Evolutionary conservation across 2,329 filamentous ascomycete genomes (phyloP).

Genomic region (Diaporthe caulivora): DNA sequence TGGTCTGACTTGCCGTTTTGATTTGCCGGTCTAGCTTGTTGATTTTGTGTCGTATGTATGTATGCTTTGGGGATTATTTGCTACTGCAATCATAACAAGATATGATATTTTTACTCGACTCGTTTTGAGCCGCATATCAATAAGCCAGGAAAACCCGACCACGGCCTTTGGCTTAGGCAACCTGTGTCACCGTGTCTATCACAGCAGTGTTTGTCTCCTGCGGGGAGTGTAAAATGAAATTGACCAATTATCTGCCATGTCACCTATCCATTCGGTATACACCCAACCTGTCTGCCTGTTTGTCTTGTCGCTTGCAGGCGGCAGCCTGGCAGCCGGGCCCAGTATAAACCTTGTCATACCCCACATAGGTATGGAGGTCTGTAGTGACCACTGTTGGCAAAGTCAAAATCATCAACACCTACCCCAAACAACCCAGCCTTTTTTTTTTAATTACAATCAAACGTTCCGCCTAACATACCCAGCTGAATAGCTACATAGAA

Average conservation of each 20-base stretch:
- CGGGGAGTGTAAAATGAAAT: too few relatives aligned
- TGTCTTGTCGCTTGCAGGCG: background rate
- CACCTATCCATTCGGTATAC: background rate
- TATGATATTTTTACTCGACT: background rate
- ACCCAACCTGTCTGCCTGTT: background rate
- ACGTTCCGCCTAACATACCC: too few relatives aligned
- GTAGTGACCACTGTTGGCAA: too few relatives aligned
- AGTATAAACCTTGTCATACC: background rate
- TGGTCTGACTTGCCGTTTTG: background rate
- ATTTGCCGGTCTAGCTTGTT: too few relatives aligned
- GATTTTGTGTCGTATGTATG: background rate
- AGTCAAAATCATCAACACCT: too few relatives aligned
- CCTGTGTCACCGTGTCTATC: background rate
- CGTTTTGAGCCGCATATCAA: background rate
- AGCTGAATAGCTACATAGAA: too few relatives aligned
- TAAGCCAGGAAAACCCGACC: background rate
- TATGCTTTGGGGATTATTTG: background rate
- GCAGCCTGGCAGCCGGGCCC: background rate
- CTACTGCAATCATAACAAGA: background rate
- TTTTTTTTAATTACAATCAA: too few relatives aligned
- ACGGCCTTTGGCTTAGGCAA: background rate
- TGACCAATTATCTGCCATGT: background rate
- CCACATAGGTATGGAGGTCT: too few relatives aligned
- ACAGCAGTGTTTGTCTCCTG: background rate
- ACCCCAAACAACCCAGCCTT: too few relatives aligned